phyloP scores from a whole-genome alignment of 108 stramenopile species.

The Halocafeteria seosinensis region DNA sequence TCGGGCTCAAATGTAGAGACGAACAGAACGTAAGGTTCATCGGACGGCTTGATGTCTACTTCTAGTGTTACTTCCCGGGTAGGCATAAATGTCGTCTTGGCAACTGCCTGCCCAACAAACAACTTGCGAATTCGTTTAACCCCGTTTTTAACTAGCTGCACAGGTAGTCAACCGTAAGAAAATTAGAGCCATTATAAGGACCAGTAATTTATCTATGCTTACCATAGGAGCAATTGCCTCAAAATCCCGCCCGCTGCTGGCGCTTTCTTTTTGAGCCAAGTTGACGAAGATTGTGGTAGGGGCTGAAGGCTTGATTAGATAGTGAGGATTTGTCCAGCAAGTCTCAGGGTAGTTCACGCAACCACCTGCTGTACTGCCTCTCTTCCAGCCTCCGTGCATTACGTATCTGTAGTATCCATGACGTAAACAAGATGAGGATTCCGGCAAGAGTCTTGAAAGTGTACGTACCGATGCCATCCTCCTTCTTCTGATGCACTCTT shows the following conservation, averaged over 20 bases:
- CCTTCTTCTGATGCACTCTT: neutral
- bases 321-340: neutral
- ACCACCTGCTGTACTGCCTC: neutral
- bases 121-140: neutral
- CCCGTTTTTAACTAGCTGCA: no score
- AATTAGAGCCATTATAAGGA: no score
- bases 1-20: neutral
- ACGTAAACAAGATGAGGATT: conserved; percentile 1
- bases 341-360: neutral
- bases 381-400: neutral
- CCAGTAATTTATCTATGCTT: no score
- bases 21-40: neutral
- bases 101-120: neutral
- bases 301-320: neutral
- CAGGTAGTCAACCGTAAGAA: no score
- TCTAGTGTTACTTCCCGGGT: neutral
- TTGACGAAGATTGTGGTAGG: neutral
- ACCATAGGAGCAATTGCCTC: no score
- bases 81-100: neutral
- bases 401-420: neutral
- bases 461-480: conserved; percentile 7
- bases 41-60: neutral
- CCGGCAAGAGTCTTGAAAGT: no score
- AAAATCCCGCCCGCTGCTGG: no score
- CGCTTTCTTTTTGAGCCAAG: no score